Conservation (phyloP, 2,329 filamentous ascomycete species). For the Colletotrichum sp. region DNA sequence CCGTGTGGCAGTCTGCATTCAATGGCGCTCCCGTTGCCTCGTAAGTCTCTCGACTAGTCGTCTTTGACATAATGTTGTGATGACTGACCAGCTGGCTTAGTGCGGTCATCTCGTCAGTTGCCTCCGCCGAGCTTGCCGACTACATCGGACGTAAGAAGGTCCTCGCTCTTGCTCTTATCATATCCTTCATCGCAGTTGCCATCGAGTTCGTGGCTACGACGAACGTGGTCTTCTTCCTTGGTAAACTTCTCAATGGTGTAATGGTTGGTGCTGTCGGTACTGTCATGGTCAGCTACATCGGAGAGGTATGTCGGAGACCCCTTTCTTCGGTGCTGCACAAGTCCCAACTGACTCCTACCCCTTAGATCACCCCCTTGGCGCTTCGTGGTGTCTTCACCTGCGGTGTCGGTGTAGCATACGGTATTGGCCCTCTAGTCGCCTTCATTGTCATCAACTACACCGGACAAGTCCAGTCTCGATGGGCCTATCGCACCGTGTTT, state of each 20-base stretch:
- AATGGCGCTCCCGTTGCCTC: conserved; percentile 44
- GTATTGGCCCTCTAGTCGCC: conserved; percentile 33
- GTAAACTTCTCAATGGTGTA: conserved; percentile 47
- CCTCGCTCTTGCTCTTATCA: conserved; percentile 36
- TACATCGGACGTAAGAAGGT: conserved; percentile 35
- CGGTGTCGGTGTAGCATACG: conserved; percentile 31
- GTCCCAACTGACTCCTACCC: neutral
- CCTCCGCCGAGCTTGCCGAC: conserved; percentile 35
- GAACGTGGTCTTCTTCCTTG: conserved; percentile 44
- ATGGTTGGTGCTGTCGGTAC: conserved; percentile 32
- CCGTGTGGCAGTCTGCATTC: conserved; percentile 49
- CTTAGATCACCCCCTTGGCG: conserved; percentile 30
- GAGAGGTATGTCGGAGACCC: conserved; percentile 27
- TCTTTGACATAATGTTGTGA: neutral
- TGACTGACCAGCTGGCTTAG: neutral
- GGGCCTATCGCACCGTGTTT: conserved; percentile 39
- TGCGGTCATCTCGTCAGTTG: conserved; percentile 32
- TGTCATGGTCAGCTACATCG: conserved; percentile 34
- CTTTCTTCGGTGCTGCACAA: neutral
- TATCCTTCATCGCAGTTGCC: conserved; percentile 41
- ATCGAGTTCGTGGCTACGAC: conserved; percentile 45
- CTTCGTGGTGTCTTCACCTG: conserved; percentile 34
- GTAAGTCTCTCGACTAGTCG: conserved; percentile 22
- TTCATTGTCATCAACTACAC: conserved; percentile 37
- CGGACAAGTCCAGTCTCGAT: conserved; percentile 28